Evolutionary conservation across 164 flowering plant genomes (phyloP), one percentile per base, ranked within the genome.

Genomic region (Cinnamomum chago): DNA sequence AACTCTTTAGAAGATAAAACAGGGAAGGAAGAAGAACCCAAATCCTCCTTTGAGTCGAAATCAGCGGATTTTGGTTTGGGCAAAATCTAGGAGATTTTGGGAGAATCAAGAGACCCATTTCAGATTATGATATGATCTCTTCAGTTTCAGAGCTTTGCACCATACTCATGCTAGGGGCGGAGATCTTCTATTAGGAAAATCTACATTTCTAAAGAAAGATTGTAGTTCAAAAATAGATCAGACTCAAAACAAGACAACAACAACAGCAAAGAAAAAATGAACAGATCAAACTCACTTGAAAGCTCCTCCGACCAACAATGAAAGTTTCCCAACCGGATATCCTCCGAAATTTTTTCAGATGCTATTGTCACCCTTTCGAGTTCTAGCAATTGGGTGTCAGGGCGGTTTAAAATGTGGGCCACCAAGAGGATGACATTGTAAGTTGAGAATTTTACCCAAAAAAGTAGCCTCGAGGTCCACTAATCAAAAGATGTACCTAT

Each of bases 141-240:
- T 55, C 62, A 7, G 65, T 22, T 51, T 25, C 65, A n/a, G 27
- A 30, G 20, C 24, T 47, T 5, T 68, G 24, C 23, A 25, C 30
- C 0, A 51, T 15, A 62, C 50, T 30, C 70, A 47, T 25, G 70
- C 60, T 17, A 28, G 33, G 23, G 18, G 98, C 92, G 33, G 98
- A 93, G 25, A 91, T 89, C 7, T 81, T 70, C 86, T 85, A 65
- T 83, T 76, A 22, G 78, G 78, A 72, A 77, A 79, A 52, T 83
- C 97, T 90, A 80, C 70, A 73, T 70, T 11, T 12, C 55, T 33
- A 12, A 1, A 70, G 47, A 25, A 70, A 51, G 28, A 70, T 24
- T 23, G 27, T 2, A 51, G 64, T 50, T 23, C 33, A 47, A 20
- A 15, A 70, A 73, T 14, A 58, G 64, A 64, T 27, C 28, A 27